Evolutionary conservation across 495 filamentous ascomycete genomes (phyloP), one percentile per base, ranked within the genome.

Genomic region (Hyaloscypha bicolor): DNA sequence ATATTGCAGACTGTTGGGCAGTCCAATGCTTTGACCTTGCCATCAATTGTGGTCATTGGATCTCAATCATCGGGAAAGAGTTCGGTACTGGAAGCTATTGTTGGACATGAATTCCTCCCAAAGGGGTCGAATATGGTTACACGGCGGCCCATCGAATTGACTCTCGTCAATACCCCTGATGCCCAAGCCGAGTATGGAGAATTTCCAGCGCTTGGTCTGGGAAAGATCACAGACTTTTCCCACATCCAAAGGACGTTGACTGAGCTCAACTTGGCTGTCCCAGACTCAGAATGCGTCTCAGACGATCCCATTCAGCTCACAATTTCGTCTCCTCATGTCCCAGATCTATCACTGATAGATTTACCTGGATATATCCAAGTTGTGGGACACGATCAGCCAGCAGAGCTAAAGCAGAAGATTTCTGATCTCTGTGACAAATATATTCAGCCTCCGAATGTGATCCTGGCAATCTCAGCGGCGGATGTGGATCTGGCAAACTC

Each of bases 111-210:
- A 73, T 99, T 99, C 69, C 79, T 99, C 48, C 95, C 95, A 37
- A 99, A 99, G 76, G 95, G 95, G 22, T 91, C 88, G 19, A 99
- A 99, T 74, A 99, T 99, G 95, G 94, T 99, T 64, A 99, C 95
- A 9, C 86, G 95, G 16, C 86, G 95, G 65, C 95, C 95, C 1
- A 99, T 99, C 72, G 95, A 99, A 76, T 87, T 99, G 55, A 99
- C 95, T 0, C 85, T 99, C 9, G 88, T 99, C 76, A 98, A 99
- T 76, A 97, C 95, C 0, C 94, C 95, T 2, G 90, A 95, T 62
- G 89, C 92, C 2, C 86, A 89, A n/a, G 86, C 87, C 8, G 95
- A 99, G 74, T 98, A 97, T 73, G 95, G 93, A 71, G 95, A 98
- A 78, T 99, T 99, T 73, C 93, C 96, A 6, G 92, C 94, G 39